Evolutionary conservation across 257 asterid species (phyloP).

Genomic region (Gentiana macrophylla): DNA sequence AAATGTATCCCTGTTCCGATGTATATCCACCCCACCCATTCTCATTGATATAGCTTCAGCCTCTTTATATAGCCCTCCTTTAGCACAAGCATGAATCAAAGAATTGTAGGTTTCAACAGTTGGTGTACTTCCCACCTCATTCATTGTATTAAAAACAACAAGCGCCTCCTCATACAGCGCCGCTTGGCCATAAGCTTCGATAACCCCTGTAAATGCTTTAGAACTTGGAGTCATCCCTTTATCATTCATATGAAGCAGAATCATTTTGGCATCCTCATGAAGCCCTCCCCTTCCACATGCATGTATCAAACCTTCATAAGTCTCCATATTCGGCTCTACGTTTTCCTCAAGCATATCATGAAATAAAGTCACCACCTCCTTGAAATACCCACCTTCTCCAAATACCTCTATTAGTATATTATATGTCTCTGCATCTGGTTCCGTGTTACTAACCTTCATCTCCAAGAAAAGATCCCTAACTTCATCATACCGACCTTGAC

Average conservation of each 20-base stretch:
- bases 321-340: constrained; percentile 93
- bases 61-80: constrained; percentile 95
- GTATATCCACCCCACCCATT: constrained; percentile 66
- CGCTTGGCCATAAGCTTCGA: constrained; percentile 92
- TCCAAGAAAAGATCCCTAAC: constrained; percentile 91
- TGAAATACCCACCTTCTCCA: constrained; percentile 95
- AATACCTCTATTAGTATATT: constrained; percentile 84
- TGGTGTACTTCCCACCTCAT: constrained; percentile 76
- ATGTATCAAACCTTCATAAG: constrained; percentile 78
- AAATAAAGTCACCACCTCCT: constrained; percentile 96
- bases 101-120: constrained; percentile 68
- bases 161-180: constrained; percentile 87
- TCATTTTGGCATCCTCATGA: constrained; percentile 62
- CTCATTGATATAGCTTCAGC: constrained; percentile 56
- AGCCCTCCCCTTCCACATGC: constrained; percentile 98
- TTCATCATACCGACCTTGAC: constrained; percentile 77
- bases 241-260: constrained; percentile 68
- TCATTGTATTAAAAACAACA: constrained; percentile 92
- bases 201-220: constrained; percentile 63
- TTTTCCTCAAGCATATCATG: constrained; percentile 91
- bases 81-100: constrained; percentile 67
- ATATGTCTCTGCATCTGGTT: constrained; percentile 80
- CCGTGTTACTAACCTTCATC: constrained; percentile 88
- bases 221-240: constrained; percentile 71
- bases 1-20: constrained; percentile 48